Base-by-base conservation (phyloP, 2,329 filamentous ascomycete species). In the Pseudodiploospora longispora region DNA sequence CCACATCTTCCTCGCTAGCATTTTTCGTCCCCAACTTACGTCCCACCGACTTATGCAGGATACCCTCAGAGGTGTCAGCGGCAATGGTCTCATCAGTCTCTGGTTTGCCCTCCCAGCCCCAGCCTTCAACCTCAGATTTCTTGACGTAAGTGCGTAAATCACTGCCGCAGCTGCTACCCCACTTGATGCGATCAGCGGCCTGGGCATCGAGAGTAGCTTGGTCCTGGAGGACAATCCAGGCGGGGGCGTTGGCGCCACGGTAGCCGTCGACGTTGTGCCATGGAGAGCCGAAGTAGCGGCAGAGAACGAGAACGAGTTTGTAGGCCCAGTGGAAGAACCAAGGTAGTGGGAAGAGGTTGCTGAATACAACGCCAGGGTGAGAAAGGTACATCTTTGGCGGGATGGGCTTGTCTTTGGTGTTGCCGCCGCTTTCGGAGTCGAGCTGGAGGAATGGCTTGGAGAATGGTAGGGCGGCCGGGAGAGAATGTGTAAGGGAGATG, bases 321-420 rank as follows among this genome's bases (percentile, higher is more conserved):
- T 93, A 93, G 48, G 75, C 70, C 61, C 79, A 82, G 50, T 80
- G 76, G 48, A 95, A 72, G 51, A 89, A 70, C 52, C 75, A 72
- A 41, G 79, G 75, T 6, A 96, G 74, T 1, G 86, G 82, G 50
- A 96, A 77, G 51, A 98, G 85, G 2, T 81, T 77, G 2, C 90
- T 95, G 42, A 78, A 83, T 51, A 90, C 85, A 49, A 98, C 77
- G 50, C 93, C 93, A 0, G 93, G 93, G 60, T 98, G 93, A 0
- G 82, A 74, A 48, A 95, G 61, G 66, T 93, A 94, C 56, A 87
- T 80, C 44, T 72, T 76, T 0, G 87, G 85, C 27, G 52, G 52
- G 36, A 61, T 41, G 2, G 55, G 53, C 36, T 53, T 51, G n/a
- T 47, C 54, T 30, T 46, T 42, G 38, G 49, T 52, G 12, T 39